These are phyloP conservation scores for Tulasnella sp. DNA, from an alignment of 768 basidiomycete genomes.

Conservation along the genomic window DNA sequence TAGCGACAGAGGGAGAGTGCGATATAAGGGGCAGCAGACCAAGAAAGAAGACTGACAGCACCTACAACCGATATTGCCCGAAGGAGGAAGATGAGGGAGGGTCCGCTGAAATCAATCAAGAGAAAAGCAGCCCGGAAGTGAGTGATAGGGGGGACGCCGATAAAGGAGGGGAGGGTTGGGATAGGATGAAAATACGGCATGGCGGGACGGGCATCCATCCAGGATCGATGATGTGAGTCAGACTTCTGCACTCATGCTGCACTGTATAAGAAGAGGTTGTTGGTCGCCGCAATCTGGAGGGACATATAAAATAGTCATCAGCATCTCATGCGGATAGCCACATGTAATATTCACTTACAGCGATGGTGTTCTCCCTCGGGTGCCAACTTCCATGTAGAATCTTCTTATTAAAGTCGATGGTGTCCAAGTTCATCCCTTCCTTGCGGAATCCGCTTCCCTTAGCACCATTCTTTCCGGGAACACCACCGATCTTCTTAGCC, in stretches of 20 bases:
- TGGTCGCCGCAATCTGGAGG: slow-evolving; percentile 84
- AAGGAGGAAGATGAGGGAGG: background rate
- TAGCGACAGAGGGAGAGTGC: background rate
- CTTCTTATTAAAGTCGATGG: slow-evolving; percentile 94
- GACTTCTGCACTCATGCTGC: slow-evolving; percentile 15
- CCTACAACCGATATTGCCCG: too few species aligned
- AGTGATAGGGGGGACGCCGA: too few species aligned
- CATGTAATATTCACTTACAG: slow-evolving; percentile 64
- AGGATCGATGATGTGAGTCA: background rate
- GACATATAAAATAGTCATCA: slow-evolving; percentile 15
- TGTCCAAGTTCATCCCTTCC: slow-evolving; percentile 79
- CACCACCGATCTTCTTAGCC: slow-evolving; percentile 95
- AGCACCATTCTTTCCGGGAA: slow-evolving; percentile 49
- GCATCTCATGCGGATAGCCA: background rate
- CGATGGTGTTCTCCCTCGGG: slow-evolving; percentile 95
- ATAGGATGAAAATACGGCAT: too few species aligned
- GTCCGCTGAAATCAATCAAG: background rate
- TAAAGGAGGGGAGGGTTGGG: too few species aligned
- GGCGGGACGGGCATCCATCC: background rate
- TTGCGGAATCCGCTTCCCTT: slow-evolving; percentile 67
- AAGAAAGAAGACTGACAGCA: too few species aligned
- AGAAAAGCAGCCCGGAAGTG: background rate
- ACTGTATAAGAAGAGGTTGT: slow-evolving; percentile 69
- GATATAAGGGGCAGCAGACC: too few species aligned
- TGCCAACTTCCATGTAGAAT: slow-evolving; percentile 96